These are phyloP conservation scores for Knufia fluminis DNA, from an alignment of 2,329 filamentous ascomycete species.

Conservation along the genomic window DNA sequence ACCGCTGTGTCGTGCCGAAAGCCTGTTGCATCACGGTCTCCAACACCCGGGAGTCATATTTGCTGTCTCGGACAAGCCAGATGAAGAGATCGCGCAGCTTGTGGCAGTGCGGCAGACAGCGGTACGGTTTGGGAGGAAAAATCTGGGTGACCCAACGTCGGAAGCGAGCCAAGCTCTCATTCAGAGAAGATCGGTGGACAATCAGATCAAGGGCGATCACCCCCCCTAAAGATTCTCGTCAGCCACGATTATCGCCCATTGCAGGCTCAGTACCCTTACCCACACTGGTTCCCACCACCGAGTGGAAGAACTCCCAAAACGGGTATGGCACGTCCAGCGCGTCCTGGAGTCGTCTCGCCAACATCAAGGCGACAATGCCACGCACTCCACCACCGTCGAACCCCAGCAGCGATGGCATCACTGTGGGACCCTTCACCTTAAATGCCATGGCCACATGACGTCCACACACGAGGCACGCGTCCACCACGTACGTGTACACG, in stretches of 20 bases:
- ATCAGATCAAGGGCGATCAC: constrained; percentile 9
- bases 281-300: constrained; percentile 6
- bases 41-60: constrained; percentile 8
- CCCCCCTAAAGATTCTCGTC: neutral
- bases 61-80: constrained; percentile 8
- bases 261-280: constrained; percentile 1
- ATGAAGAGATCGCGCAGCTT: constrained; percentile 1
- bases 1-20: constrained; percentile 3
- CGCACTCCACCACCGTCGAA: constrained; percentile 24
- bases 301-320: constrained; percentile 7
- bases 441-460: neutral
- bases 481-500: constrained; percentile 7
- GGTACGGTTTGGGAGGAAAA: constrained; percentile 1
- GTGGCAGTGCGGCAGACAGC: constrained; percentile 4
- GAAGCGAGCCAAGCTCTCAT: constrained; percentile 7
- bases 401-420: constrained; percentile 22
- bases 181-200: constrained; percentile 5
- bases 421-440: constrained; percentile 20
- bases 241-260: neutral
- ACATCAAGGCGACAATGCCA: constrained; percentile 18
- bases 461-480: constrained; percentile 5
- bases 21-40: constrained; percentile 8
- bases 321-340: constrained; percentile 4
- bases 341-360: constrained; percentile 5
- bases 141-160: neutral